Evolutionary conservation across 352 stramenopile genomes (phyloP).

Genomic region (Phytophthora pluvialis): DNA sequence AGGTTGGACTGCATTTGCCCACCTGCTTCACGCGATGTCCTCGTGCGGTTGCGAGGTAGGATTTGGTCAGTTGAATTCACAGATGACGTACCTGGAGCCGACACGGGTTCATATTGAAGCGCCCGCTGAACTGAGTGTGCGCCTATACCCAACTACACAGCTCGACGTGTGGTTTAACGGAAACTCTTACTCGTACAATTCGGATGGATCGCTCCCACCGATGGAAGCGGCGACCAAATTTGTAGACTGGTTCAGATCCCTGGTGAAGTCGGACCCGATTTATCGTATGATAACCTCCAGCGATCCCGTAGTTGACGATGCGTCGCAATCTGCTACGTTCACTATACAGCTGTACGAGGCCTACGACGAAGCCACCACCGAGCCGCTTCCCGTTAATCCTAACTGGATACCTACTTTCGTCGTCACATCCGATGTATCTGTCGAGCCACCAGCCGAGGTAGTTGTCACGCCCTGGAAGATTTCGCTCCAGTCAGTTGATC

Average conservation of each 20-base stretch:
- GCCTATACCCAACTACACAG: slow-evolving; percentile 14
- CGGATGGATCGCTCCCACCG: not conserved
- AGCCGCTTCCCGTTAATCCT: slow-evolving; percentile 16
- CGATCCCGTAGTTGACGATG: slow-evolving; percentile 3
- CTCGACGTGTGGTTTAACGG: slow-evolving; percentile 21
- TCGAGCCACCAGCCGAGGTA: slow-evolving; percentile 9
- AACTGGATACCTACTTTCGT: slow-evolving; percentile 27
- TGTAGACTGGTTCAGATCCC: slow-evolving; percentile 13
- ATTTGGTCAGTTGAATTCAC: slow-evolving; percentile 2
- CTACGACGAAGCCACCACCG: slow-evolving; percentile 6
- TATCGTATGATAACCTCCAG: not conserved
- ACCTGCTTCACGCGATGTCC: slow-evolving; percentile 13
- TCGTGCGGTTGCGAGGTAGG: slow-evolving; percentile 20
- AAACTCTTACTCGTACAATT: slow-evolving; percentile 8
- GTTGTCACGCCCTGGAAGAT: slow-evolving; percentile 25
- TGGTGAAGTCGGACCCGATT: slow-evolving; percentile 9
- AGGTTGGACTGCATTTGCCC: slow-evolving; percentile 22
- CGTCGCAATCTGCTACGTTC: slow-evolving; percentile 3
- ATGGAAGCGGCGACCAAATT: slow-evolving; percentile 7
- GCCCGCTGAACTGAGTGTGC: slow-evolving; percentile 12
- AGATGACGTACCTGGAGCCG: not conserved
- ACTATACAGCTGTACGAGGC: slow-evolving; percentile 2
- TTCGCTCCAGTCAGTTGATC: slow-evolving; percentile 14
- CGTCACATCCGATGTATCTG: slow-evolving; percentile 4
- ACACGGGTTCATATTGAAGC: slow-evolving; percentile 18